Evolutionary conservation across 2,329 filamentous ascomycete genomes (phyloP).

Genomic region (Calycina marina): DNA sequence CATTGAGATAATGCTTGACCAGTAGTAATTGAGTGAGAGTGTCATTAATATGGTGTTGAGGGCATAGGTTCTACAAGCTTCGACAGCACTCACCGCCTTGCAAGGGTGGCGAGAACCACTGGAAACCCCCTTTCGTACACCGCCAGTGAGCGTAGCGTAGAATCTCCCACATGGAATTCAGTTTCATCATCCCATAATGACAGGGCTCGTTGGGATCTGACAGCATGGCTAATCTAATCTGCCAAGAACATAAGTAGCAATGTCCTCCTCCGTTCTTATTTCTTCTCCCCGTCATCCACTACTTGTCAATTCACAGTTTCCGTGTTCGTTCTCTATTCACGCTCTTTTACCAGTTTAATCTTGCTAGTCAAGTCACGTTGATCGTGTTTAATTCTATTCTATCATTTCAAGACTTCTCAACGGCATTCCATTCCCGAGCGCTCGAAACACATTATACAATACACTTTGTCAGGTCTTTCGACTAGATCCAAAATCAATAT

Average conservation of each 20-base stretch:
- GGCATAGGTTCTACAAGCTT: too few relatives aligned
- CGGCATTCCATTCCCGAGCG: conserved; percentile 20
- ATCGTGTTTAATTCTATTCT: conserved; percentile 22
- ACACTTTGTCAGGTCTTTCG: not conserved
- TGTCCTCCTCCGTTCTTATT: not conserved
- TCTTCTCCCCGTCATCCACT: not conserved
- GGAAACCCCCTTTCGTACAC: too few relatives aligned
- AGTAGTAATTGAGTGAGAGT: too few relatives aligned
- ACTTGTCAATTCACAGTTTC: not conserved
- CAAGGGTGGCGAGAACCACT: too few relatives aligned
- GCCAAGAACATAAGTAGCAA: not conserved
- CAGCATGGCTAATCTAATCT: not conserved
- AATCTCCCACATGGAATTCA: too few relatives aligned
- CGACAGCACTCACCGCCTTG: too few relatives aligned
- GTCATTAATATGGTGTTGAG: too few relatives aligned
- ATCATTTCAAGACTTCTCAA: conserved; percentile 20
- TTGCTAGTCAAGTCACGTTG: conserved; percentile 25
- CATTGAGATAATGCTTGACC: too few relatives aligned
- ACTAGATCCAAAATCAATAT: conserved; percentile 12
- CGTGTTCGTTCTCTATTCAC: conserved; percentile 2
- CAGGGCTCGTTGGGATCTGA: too few relatives aligned
- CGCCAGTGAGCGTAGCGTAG: too few relatives aligned
- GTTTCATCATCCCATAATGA: too few relatives aligned
- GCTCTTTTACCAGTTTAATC: conserved; percentile 16
- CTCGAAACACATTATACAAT: conserved; percentile 5